Evolutionary conservation across 768 basidiomycete genomes (phyloP).

Genomic region (Plicaturopsis crispa): DNA sequence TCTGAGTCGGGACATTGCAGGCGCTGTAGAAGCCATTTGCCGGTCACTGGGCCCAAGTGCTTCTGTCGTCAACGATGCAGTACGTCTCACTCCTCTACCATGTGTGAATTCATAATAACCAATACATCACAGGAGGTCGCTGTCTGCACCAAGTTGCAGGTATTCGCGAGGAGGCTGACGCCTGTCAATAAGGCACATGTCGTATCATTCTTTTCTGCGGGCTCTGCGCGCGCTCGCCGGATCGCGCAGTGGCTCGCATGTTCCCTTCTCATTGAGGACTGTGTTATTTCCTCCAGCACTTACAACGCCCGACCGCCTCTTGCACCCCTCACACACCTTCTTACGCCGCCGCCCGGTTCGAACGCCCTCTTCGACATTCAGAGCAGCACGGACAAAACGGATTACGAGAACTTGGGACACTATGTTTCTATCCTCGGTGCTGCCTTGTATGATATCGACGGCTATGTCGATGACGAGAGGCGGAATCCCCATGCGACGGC

Average conservation of each 20-base stretch:
- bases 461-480: conserved; percentile 46
- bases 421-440: conserved; percentile 50
- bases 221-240: conserved; percentile 39
- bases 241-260: conserved; percentile 30
- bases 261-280: conserved; percentile 1
- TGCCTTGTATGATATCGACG: conserved; percentile 50
- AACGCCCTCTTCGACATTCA: conserved; percentile 44
- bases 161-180: conserved; percentile 29
- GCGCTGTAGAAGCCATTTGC: conserved; percentile 40
- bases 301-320: conserved; percentile 45
- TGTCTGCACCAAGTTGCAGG: conserved; percentile 37
- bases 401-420: conserved; percentile 54
- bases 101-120: not conserved
- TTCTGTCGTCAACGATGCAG: conserved; percentile 15
- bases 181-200: conserved; percentile 44
- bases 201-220: conserved; percentile 42
- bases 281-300: conserved; percentile 7
- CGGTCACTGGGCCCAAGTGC: conserved; percentile 24
- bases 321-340: conserved; percentile 35
- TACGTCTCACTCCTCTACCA: conserved; percentile 3
- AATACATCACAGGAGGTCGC: conserved; percentile 30
- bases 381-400: conserved; percentile 38
- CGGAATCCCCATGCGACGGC: conserved; percentile 8
- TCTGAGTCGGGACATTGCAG: conserved; percentile 36
- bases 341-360: conserved; percentile 36